Conservation (phyloP, 2,329 filamentous ascomycete species). For the Blastomyces gilchristii region DNA sequence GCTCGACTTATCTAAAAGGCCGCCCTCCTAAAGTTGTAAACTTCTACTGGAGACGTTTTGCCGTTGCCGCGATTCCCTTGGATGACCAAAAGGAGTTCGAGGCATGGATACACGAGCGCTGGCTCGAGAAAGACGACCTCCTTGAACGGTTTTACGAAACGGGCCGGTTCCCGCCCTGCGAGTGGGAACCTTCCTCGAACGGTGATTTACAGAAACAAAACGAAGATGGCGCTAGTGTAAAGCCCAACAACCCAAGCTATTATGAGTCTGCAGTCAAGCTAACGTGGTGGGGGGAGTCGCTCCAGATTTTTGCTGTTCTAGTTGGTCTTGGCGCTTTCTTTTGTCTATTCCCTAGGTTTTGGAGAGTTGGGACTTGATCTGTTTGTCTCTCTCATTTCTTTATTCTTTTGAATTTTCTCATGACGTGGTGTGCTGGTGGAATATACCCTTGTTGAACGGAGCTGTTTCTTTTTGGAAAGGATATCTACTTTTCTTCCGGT, state of each 20-base stretch:
- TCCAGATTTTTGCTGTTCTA: slow-evolving; percentile 28
- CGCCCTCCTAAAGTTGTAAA: slow-evolving; percentile 89
- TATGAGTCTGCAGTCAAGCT: slow-evolving; percentile 30
- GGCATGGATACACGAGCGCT: slow-evolving; percentile 71
- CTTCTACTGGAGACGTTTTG: slow-evolving; percentile 88
- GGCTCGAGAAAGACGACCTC: slow-evolving; percentile 84
- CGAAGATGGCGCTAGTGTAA: neutral
- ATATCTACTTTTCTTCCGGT: neutral
- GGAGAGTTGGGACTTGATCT: neutral
- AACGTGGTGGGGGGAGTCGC: slow-evolving; percentile 26
- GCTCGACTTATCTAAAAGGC: slow-evolving; percentile 79
- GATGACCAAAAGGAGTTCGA: slow-evolving; percentile 66
- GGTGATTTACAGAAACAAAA: slow-evolving; percentile 2
- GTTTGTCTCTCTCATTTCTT: neutral
- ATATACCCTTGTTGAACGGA: neutral
- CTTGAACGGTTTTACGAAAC: slow-evolving; percentile 72
- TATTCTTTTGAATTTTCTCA: neutral
- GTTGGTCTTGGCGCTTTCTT: slow-evolving; percentile 15
- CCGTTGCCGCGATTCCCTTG: slow-evolving; percentile 68
- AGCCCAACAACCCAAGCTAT: slow-evolving; percentile 16
- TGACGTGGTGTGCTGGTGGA: neutral
- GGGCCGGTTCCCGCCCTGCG: slow-evolving; percentile 63
- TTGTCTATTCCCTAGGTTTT: neutral
- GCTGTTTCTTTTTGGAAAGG: neutral
- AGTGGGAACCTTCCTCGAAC: slow-evolving; percentile 44